Base-by-base conservation (phyloP, 305 asterid species). In the Fraxinus ornus region DNA sequence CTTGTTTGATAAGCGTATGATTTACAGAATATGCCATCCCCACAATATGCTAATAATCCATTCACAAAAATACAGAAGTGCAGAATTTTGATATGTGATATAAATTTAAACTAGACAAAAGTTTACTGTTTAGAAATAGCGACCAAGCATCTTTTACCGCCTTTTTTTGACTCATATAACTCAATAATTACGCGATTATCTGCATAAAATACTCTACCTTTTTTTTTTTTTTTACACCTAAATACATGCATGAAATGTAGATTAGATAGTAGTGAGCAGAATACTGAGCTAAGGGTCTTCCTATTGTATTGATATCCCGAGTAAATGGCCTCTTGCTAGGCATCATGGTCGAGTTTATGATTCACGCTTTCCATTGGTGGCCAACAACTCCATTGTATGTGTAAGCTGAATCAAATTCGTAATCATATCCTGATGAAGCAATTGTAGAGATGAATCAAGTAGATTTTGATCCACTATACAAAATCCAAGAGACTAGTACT, bases 1-100 rank as follows among this genome's bases (percentile, higher is more conserved):
- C 73, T 82, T 79, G 85, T 85, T 79, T 74, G 83, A 75, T 75
- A 79, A 75, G 32, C 22, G 78, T 49, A 81, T 49, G 55, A 6
- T 41, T 5, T 10, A 15, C 22, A 28, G 85, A 74, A 82, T 85
- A 82, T 85, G 73, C 80, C 70, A 39, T 78, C 49, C 30, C 76
- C 30, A 47, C 57, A 28, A 72, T 37, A 37, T 37, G 21, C 52
- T 44, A 44, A 44, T 41, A 41, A 41, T 0, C 12, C 12, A 37
- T 37, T 37, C 44, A 37, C 44, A 37, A 37, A 37, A 37, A 37
- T 37, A 39, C 35, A 80, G 81, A 87, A 35, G 71, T 77, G 24
- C 82, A 41, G 76, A 66, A 32, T 73, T 36, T 75, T 64, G 33
- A 10, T 24, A 3, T 7, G 17, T 24, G 4, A 24, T 3, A 64